Percentiles rank a stretch among this genome's conserved stretches.
Conservation (phyloP, 2,329 filamentous ascomycete species). For the Bipolaris zeicola region DNA sequence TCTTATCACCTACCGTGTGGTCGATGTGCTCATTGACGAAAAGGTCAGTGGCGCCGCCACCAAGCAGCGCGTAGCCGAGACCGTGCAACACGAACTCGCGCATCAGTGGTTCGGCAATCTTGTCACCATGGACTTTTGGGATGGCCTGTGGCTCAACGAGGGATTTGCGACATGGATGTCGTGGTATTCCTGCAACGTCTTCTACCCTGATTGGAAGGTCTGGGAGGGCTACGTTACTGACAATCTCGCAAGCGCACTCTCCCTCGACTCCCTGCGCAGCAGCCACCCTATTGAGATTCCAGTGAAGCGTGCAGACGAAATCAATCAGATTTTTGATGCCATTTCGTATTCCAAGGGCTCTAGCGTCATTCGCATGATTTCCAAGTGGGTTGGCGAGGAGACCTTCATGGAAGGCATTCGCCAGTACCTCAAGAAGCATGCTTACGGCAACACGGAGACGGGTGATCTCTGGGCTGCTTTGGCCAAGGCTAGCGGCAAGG, state of each 20-base stretch:
- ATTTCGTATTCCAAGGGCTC: constrained; percentile 98
- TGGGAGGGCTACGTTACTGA: constrained; percentile 96
- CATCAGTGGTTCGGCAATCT: constrained; percentile 99
- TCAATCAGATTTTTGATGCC: constrained; percentile 97
- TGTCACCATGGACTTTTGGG: constrained; percentile 99
- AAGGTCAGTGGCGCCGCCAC: constrained; percentile 86
- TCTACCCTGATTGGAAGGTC: constrained; percentile 98
- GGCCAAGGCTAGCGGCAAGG: constrained; percentile 86
- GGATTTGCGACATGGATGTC: constrained; percentile 93
- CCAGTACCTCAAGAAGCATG: constrained; percentile 91
- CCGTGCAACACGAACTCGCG: constrained; percentile 94
- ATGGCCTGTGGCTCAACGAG: constrained; percentile 95
- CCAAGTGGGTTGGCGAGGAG: constrained; percentile 91
- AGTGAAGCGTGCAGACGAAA: constrained; percentile 91
- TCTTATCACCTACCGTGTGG: constrained; percentile 90
- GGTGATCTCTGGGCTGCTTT: constrained; percentile 89
- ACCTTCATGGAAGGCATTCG: constrained; percentile 90
- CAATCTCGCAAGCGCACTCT: constrained; percentile 84
- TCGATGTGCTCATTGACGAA: constrained; percentile 88
- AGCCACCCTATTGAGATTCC: constrained; percentile 97
- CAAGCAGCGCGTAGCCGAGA: constrained; percentile 92
- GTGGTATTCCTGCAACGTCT: constrained; percentile 90
- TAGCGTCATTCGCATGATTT: constrained; percentile 95
- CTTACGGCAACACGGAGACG: constrained; percentile 94
- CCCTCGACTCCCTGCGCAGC: constrained; percentile 87